These are phyloP conservation scores for Diaporthe ampelina DNA, from an alignment of 2,329 filamentous ascomycete species.

Conservation along the genomic window DNA sequence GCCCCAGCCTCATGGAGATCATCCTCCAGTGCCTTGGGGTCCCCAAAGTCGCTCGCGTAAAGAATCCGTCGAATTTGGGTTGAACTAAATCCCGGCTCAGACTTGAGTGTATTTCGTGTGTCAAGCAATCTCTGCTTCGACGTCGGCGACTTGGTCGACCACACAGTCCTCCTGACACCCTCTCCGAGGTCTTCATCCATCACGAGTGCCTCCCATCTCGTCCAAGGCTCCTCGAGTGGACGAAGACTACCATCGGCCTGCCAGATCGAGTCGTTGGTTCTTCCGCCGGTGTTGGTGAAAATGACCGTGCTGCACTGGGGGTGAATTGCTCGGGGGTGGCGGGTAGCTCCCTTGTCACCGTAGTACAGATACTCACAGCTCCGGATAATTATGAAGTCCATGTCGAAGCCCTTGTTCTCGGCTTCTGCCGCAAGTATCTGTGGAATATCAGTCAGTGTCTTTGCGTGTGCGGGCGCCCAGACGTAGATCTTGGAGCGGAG, in stretches of 20 bases:
- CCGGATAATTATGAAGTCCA: not conserved
- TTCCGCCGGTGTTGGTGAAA: not conserved
- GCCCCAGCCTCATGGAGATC: not conserved
- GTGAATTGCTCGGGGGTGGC: not conserved
- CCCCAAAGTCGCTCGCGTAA: not conserved
- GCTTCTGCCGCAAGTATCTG: not conserved
- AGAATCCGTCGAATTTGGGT: not conserved
- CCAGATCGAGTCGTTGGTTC: not conserved
- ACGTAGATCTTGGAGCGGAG: not conserved
- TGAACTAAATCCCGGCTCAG: not conserved
- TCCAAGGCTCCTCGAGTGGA: not conserved
- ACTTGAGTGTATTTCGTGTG: not conserved
- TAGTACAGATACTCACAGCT: not conserved
- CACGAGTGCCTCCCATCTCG: not conserved
- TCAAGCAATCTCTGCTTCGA: not conserved
- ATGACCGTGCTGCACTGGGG: constrained; percentile 13
- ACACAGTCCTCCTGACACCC: constrained; percentile 1
- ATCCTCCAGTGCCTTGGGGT: not conserved
- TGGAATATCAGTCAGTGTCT: not conserved
- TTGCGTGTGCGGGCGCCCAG: not conserved
- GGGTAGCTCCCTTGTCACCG: not conserved
- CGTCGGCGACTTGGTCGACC: not conserved
- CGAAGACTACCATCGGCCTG: not conserved
- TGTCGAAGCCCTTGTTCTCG: not conserved
- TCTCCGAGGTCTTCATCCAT: not conserved